These are phyloP conservation scores for Lantana camara DNA, from an alignment of 257 asterid genomes.

Conservation along the genomic window DNA sequence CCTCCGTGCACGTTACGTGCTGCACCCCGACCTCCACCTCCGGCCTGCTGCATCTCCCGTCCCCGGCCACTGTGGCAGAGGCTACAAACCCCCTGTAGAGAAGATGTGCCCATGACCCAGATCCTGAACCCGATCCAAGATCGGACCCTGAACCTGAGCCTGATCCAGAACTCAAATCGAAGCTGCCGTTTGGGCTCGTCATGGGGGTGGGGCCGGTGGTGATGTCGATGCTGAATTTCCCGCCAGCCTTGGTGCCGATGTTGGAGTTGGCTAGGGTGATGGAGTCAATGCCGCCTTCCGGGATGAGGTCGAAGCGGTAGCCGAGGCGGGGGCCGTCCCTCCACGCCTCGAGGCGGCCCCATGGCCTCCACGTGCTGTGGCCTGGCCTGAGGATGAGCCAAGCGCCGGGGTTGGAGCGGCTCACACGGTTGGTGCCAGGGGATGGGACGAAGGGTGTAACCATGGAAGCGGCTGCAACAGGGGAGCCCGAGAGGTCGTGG, in stretches of 20 bases:
- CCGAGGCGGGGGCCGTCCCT: slow-evolving; percentile 67
- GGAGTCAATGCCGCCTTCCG: slow-evolving; percentile 75
- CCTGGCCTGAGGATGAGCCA: slow-evolving; percentile 97
- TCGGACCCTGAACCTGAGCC: slow-evolving; percentile 65
- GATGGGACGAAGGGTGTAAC: slow-evolving; percentile 97
- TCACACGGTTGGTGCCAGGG: slow-evolving; percentile 70
- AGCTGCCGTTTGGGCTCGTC: slow-evolving; percentile 89
- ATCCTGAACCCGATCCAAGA: slow-evolving; percentile 63
- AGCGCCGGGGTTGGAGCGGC: slow-evolving; percentile 89
- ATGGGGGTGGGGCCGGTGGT: slow-evolving; percentile 74
- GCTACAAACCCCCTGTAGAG: slow-evolving; percentile 82
- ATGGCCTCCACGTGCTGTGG: slow-evolving; percentile 83
- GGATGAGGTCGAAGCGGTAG: slow-evolving; percentile 87
- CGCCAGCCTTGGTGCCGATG: slow-evolving; percentile 62
- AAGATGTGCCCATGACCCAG: slow-evolving; percentile 81
- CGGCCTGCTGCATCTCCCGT: slow-evolving; percentile 73
- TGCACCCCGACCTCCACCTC: slow-evolving; percentile 94
- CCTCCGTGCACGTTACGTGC: slow-evolving; percentile 94
- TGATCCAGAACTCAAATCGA: slow-evolving; percentile 66
- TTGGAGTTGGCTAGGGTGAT: slow-evolving; percentile 67
- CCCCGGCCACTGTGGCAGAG: slow-evolving; percentile 81
- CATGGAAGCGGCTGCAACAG: slow-evolving; percentile 96
- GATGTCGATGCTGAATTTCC: slow-evolving; percentile 72
- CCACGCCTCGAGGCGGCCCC: slow-evolving; percentile 99
- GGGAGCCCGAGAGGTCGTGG: slow-evolving; percentile 96